Evolutionary conservation across 23 red algal species (phyloP), one percentile per base, ranked within the genome.

Genomic region (Gracilaria caudata): DNA sequence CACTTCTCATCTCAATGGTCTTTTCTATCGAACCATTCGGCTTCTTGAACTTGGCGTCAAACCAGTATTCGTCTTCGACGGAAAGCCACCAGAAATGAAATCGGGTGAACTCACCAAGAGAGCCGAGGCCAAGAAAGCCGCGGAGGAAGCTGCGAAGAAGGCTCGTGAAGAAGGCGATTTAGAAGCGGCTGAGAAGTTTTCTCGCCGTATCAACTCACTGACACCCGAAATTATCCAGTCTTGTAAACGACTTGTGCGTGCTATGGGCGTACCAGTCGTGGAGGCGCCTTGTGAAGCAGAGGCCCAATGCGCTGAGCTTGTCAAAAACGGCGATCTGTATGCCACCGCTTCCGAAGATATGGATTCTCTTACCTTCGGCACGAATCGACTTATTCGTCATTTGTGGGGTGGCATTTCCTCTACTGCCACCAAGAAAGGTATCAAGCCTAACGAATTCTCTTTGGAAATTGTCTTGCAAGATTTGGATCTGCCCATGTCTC

Each of bases 231-330:
- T 94, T 39, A 95, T 85, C 24, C 51, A 66, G 11, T 77, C 87
- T 30, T 94, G 91, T 45, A 99, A 99, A 51, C 24, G 41, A n/a
- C 78, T 99, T 9, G 66, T 99, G 16, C 83, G 76, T 23, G 33
- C 83, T 20, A 95, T 99, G 97, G 97, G 97, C 29, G 86, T 99
- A 16, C 97, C 97, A 1, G 90, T 94, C 44, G 88, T 99, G 9
- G 97, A 95, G 56, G 97, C 97, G 17, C 97, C 97, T 0, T 92
- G 93, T 81, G 97, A 99, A 82, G 97, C 97, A 23, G 97, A 99
- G 79, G 97, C 97, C 3, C 97, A 99, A 81, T 99, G 97, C 58
- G 97, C 93, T 20, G 92, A 78, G 77, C 57, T 99, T 33, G 78
- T 86, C 14, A 95, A 93, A 59, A 76, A 84, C 21, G 92, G 82